Evolutionary conservation across 306 rosid species (phyloP), one percentile per base, ranked within the genome.

Genomic region (Prunus persica): DNA sequence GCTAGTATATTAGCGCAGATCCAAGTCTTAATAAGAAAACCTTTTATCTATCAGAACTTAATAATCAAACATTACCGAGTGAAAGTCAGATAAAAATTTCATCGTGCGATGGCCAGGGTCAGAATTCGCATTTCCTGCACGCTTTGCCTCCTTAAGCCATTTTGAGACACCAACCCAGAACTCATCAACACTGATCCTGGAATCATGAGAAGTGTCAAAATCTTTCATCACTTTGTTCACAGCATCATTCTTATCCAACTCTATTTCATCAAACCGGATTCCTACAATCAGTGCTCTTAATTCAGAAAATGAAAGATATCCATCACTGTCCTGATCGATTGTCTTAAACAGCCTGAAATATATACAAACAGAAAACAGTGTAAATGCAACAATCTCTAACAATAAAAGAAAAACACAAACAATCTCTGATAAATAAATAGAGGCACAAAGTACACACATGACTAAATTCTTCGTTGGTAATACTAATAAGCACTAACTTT

Each of bases 231-330:
- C 56, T 76, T 70, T 86, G 3, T 41, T 68, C 30, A 86, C 88
- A 22, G 96, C 96, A 19, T 91, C 96, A 8, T 89, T 69, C 5
- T 60, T 76, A 65, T 89, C 88, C 52, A 96, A 85, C 84, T 89
- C 93, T 56, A 96, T 49, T 79, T 82, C 90, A 32, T 86, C 93
- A 72, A 91, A 92, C 6, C 66, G 60, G 78, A 96, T 92, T 78
- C 99, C 99, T 34, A 96, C 73, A 6, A 96, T 74, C 51, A 92
- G 82, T 8, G 99, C 99, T 80, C 38, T 87, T 76, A 92, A 72
- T 88, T 96, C 99, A 75, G 84, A 5, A 10, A 22, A 12, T 38
- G 97, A 89, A 82, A 96, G 92, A 15, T 0, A 0, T 0, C 47
- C 67, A 79, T 96, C 87, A 0, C 19, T 0, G 34, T 92, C 73